phyloP scores from a whole-genome alignment of 2,329 filamentous ascomycete species.

The Xylariomycetidae sp. region DNA sequence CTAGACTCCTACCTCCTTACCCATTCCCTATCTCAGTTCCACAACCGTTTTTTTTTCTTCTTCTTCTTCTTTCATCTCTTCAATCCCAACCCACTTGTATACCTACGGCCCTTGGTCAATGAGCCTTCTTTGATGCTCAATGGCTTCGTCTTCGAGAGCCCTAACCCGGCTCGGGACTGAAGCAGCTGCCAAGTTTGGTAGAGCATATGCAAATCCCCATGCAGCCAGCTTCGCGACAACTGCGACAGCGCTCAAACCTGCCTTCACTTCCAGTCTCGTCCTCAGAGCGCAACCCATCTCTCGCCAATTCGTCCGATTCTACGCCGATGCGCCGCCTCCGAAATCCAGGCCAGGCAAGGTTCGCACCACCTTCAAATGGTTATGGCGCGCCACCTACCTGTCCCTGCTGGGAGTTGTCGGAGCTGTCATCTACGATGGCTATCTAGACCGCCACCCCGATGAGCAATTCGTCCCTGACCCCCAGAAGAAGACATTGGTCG shows the following conservation, averaged over 20 bases:
- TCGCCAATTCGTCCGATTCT: slow-evolving; percentile 40
- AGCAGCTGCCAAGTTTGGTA: slow-evolving; percentile 26
- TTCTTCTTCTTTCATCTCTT: slow-evolving; percentile 4
- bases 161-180: slow-evolving; percentile 30
- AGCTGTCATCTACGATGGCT: slow-evolving; percentile 77
- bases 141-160: slow-evolving; percentile 44
- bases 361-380: slow-evolving; percentile 66
- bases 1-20: no score
- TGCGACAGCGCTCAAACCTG: slow-evolving; percentile 24
- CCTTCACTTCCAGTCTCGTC: slow-evolving; percentile 23
- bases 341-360: slow-evolving; percentile 56
- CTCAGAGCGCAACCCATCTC: slow-evolving; percentile 30
- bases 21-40: slow-evolving; percentile 1
- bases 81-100: slow-evolving; percentile 11
- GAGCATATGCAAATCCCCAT: slow-evolving; percentile 14
- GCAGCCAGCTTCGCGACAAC: slow-evolving; percentile 22
- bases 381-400: slow-evolving; percentile 79
- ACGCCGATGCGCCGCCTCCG: slow-evolving; percentile 47
- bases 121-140: slow-evolving; percentile 24
- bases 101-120: slow-evolving; percentile 16
- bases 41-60: slow-evolving; percentile 1
- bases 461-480: slow-evolving; percentile 79
- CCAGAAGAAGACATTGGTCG: slow-evolving; percentile 91
- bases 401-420: slow-evolving; percentile 64
- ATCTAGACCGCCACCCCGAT: slow-evolving; percentile 72